Evolutionary conservation across 169 alveolate species (phyloP).

Genomic region (Plasmodium vinckei): DNA sequence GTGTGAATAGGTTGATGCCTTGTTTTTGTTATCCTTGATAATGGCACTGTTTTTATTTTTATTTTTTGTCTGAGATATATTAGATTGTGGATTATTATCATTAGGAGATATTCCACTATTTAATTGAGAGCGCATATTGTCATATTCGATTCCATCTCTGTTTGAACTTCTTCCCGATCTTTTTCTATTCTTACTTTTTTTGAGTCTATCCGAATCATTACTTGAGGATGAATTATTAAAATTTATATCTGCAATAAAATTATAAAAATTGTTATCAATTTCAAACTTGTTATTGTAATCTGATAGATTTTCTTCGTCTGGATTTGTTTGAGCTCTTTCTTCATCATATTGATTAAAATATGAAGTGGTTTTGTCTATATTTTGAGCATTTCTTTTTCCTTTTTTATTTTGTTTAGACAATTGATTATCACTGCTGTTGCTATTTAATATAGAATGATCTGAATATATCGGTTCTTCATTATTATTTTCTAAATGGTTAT

Average conservation of each 20-base stretch:
- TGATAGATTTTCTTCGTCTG: background rate
- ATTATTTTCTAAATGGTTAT: too few relatives aligned
- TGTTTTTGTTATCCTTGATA: background rate
- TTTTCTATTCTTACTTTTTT: background rate
- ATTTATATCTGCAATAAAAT: slow-evolving; percentile 17
- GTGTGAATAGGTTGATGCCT: slow-evolving; percentile 9
- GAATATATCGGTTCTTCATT: too few relatives aligned
- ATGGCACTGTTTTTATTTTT: too few relatives aligned
- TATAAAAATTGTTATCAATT: slow-evolving; percentile 10
- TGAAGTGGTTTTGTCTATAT: too few relatives aligned
- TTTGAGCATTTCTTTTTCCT: background rate
- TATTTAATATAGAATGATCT: too few relatives aligned
- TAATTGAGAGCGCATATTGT: too few relatives aligned
- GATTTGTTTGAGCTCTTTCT: background rate
- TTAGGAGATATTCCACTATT: too few relatives aligned
- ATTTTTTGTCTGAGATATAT: too few relatives aligned
- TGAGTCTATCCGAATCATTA: background rate
- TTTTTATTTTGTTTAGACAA: background rate
- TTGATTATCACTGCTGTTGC: background rate
- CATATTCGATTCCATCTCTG: background rate
- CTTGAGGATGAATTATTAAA: slow-evolving; percentile 10
- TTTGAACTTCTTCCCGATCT: background rate
- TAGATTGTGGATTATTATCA: too few relatives aligned
- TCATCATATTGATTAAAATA: background rate
- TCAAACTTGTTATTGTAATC: background rate